Evolutionary conservation across 768 basidiomycete species (phyloP).

Genomic region (Trametes villosa): DNA sequence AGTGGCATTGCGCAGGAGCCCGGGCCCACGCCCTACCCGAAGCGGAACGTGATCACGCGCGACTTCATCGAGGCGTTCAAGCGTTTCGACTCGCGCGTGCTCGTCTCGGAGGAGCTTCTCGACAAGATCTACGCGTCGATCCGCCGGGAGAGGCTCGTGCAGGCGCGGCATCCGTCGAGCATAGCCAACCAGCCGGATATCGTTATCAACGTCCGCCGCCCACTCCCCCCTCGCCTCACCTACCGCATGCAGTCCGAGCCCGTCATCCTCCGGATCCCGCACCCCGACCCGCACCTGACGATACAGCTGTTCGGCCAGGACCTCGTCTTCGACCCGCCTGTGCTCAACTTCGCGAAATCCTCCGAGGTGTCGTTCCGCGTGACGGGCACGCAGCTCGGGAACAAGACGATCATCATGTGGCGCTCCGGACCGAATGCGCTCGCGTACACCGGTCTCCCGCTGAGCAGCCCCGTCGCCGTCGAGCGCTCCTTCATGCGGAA

Average conservation of each 20-base stretch:
- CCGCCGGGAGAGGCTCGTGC: slow-evolving; percentile 68
- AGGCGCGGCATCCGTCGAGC: slow-evolving; percentile 57
- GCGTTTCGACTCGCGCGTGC: slow-evolving; percentile 68
- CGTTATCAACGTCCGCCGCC: slow-evolving; percentile 69
- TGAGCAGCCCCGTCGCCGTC: slow-evolving; percentile 76
- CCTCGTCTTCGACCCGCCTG: slow-evolving; percentile 84
- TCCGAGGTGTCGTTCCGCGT: slow-evolving; percentile 89
- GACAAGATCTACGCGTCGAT: slow-evolving; percentile 82
- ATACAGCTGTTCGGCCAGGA: slow-evolving; percentile 90
- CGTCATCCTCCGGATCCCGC: slow-evolving; percentile 84
- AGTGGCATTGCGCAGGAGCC: slow-evolving; percentile 67
- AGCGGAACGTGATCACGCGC: slow-evolving; percentile 65
- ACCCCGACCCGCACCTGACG: slow-evolving; percentile 78
- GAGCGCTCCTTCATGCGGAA: slow-evolving; percentile 97
- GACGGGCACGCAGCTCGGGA: slow-evolving; percentile 82
- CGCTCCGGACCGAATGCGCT: slow-evolving; percentile 84
- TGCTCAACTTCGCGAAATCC: slow-evolving; percentile 77
- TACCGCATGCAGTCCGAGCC: slow-evolving; percentile 89
- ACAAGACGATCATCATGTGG: slow-evolving; percentile 81
- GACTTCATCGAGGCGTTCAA: slow-evolving; percentile 88
- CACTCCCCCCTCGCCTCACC: slow-evolving; percentile 78
- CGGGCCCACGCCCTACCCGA: slow-evolving; percentile 56
- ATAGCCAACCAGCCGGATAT: slow-evolving; percentile 50
- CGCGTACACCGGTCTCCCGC: slow-evolving; percentile 79
- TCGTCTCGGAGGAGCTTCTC: slow-evolving; percentile 77